phyloP scores from a whole-genome alignment of 164 flowering plant species.

The Santalum album region DNA sequence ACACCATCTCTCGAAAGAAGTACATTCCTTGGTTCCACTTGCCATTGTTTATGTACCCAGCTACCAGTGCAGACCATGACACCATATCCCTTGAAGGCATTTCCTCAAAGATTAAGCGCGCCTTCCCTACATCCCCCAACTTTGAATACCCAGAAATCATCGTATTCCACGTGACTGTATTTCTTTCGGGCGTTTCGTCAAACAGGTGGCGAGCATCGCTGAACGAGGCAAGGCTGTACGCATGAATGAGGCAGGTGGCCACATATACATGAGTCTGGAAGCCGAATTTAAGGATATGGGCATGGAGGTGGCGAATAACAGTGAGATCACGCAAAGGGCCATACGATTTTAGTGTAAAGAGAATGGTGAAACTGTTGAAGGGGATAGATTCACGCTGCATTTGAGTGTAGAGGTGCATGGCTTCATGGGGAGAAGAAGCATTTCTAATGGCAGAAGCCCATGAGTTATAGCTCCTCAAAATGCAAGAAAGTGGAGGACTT shows the following conservation, averaged over 20 bases:
- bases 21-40: constrained; percentile 24
- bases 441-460: constrained; percentile 37
- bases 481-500: neutral
- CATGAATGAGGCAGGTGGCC: constrained; percentile 36
- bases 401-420: constrained; percentile 29
- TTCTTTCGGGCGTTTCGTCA: constrained; percentile 54
- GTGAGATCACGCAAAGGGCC: constrained; percentile 16
- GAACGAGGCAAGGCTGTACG: constrained; percentile 24
- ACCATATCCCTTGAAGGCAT: constrained; percentile 36
- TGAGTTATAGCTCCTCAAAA: constrained; percentile 18
- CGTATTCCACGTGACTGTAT: constrained; percentile 48
- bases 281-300: constrained; percentile 45
- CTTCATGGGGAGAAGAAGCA: constrained; percentile 36
- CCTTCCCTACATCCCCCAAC: constrained; percentile 25
- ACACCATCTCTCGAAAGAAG: constrained; percentile 41
- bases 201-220: constrained; percentile 37
- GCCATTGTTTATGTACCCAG: constrained; percentile 31
- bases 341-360: constrained; percentile 43
- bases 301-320: constrained; percentile 40
- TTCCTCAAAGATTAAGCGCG: constrained; percentile 31
- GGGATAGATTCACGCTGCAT: constrained; percentile 39
- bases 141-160: constrained; percentile 49
- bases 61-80: constrained; percentile 63
- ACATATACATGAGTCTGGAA: constrained; percentile 37
- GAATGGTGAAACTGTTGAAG: constrained; percentile 34